These are phyloP conservation scores for Naganishia cerealis DNA, from an alignment of 1,284 basidiomycete genomes.

Conservation along the genomic window DNA sequence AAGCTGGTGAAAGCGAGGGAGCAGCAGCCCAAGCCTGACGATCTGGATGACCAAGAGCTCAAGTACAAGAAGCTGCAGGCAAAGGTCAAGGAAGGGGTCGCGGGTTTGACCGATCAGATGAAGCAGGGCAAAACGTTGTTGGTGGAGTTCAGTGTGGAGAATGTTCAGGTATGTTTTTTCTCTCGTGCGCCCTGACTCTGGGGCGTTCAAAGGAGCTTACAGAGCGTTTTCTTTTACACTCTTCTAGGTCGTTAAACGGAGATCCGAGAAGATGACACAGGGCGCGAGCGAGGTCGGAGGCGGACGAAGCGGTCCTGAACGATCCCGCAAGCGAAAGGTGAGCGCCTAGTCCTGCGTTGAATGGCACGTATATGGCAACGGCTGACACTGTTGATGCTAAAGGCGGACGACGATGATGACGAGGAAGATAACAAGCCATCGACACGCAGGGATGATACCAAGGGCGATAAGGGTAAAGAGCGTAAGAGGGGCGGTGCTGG, in stretches of 20 bases:
- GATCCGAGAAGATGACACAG: conserved; percentile 48
- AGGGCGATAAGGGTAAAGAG: conserved; percentile 26
- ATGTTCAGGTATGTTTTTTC: conserved; percentile 67
- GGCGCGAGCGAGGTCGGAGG: conserved; percentile 25
- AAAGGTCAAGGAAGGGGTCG: conserved; percentile 45
- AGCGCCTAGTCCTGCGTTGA: background rate
- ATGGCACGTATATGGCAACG: conserved; percentile 8
- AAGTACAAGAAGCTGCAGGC: conserved; percentile 56
- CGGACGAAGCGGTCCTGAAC: conserved; percentile 13
- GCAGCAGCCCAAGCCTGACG: conserved; percentile 55
- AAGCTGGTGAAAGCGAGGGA: conserved; percentile 55
- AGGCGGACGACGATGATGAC: conserved; percentile 41
- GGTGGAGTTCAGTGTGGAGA: conserved; percentile 91
- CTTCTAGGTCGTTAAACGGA: conserved; percentile 48
- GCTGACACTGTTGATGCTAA: conserved; percentile 22
- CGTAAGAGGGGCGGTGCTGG: conserved; percentile 28
- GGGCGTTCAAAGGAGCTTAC: background rate
- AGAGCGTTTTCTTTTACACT: conserved; percentile 1
- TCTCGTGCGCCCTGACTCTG: background rate
- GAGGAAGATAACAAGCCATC: conserved; percentile 37
- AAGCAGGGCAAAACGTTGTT: conserved; percentile 67
- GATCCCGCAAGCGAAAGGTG: conserved; percentile 37
- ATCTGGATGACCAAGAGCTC: conserved; percentile 52
- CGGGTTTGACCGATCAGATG: conserved; percentile 44
- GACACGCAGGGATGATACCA: conserved; percentile 1